Base-by-base conservation (phyloP, 2,329 filamentous ascomycete genomes). In the Juglanconis oblonga region DNA sequence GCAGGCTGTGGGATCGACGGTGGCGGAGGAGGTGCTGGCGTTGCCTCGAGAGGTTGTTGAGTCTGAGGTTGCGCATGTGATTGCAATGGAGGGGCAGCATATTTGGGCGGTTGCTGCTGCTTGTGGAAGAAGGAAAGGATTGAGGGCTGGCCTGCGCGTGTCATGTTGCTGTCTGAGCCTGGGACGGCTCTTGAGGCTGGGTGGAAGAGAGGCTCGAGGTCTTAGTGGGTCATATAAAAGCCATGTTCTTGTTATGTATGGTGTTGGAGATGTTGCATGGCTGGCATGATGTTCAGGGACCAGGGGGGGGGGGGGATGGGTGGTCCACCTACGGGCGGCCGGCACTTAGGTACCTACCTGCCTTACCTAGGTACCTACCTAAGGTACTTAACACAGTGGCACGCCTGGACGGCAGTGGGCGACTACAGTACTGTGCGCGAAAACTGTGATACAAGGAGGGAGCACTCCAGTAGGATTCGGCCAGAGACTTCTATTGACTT, bases 121-220 rank as follows among this genome's bases (percentile, higher is more conserved):
- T 64, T 61, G 35, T 79, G 77, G 71, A 88, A 87, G 75, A 88
- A 88, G 57, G 83, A 86, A 57, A 81, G 82, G 67, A 88, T 87
- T 50, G 85, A 87, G 44, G 80, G 73, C 68, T 76, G 72, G 32
- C 52, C 51, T 45, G 72, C 66, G 52, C 72, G 70, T 61, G 74
- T 71, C 74, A 77, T 76, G 1, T 40, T 40, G 17, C 10, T 5
- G 33, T 29, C 3, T 52, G 50, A 52, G 35, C 50, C 10, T 42
- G 50, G 9, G 33, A 40, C 5, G 50, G 17, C 33, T 17, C 38
- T n/a, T 5, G 10, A 24, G 24, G 38, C 1, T 52, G n/a, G 29
- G 6, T 52, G 32, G 14, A 14, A 36, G 14, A n/a, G 3, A 11
- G 35, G 32, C 3, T 10, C 4, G 44, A 7, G 2, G 44, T 29